phyloP scores from a whole-genome alignment of 345 rosid genomes.

The Boechera stricta region DNA sequence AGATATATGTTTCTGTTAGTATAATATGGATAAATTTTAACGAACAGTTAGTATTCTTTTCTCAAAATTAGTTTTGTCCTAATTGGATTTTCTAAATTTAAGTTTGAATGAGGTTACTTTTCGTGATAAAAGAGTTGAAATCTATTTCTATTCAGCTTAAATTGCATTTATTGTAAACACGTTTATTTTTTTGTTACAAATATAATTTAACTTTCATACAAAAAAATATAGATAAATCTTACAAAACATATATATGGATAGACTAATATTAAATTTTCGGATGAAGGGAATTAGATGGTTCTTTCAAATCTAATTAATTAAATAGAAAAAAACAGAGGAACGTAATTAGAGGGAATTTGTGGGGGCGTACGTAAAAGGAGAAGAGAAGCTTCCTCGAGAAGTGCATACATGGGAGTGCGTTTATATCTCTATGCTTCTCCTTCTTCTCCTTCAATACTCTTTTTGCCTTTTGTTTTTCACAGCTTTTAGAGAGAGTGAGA shows the following conservation, averaged over 20 bases:
- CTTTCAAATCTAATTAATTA: not conserved
- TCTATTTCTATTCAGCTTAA: no score
- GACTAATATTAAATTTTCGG: not conserved
- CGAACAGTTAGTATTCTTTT: no score
- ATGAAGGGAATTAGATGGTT: not conserved
- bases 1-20: not conserved
- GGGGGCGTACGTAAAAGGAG: constrained; percentile 36
- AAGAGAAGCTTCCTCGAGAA: constrained; percentile 53
- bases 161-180: no score
- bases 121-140: no score
- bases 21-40: not conserved
- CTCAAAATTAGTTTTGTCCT: no score
- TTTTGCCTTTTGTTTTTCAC: constrained; percentile 47
- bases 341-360: constrained; percentile 34
- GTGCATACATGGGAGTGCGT: constrained; percentile 48
- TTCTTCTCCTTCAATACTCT: constrained; percentile 41
- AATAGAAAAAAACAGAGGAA: not conserved
- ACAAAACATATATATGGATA: not conserved
- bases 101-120: no score
- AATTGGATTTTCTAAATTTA: no score
- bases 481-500: constrained; percentile 39
- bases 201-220: no score
- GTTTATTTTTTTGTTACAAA: no score
- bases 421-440: constrained; percentile 41
- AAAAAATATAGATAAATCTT: not conserved